Evolutionary conservation across 2,329 filamentous ascomycete species (phyloP).

Genomic region (Fusarium succisae): DNA sequence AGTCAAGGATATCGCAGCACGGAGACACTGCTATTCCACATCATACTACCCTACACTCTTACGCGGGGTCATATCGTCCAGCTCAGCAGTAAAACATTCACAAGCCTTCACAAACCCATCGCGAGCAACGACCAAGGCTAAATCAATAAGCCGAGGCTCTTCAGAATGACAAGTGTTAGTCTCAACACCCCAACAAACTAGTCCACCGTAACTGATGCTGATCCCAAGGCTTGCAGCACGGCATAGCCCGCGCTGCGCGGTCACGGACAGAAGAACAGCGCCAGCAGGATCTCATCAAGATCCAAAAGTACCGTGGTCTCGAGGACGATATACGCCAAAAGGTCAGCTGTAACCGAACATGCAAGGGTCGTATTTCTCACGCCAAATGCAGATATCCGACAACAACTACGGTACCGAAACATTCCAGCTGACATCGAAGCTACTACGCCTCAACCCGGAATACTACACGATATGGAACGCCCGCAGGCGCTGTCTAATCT

Average conservation of each 20-base stretch:
- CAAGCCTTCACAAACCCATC: neutral
- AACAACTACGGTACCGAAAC: constrained; percentile 63
- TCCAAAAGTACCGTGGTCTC: constrained; percentile 77
- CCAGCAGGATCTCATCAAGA: constrained; percentile 77
- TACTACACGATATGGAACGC: constrained; percentile 94
- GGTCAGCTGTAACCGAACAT: constrained; percentile 52
- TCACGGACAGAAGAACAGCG: constrained; percentile 74
- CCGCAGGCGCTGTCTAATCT: constrained; percentile 76
- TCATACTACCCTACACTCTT: constrained; percentile 21
- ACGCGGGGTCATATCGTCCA: constrained; percentile 6
- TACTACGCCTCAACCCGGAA: constrained; percentile 82
- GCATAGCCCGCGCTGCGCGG: constrained; percentile 75
- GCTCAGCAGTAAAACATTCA: neutral
- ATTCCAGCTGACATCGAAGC: constrained; percentile 74
- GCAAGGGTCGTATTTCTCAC: constrained; percentile 21
- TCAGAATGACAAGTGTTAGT: constrained; percentile 41
- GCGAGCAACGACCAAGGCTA: neutral
- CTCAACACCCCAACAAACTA: neutral
- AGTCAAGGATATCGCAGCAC: neutral
- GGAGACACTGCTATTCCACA: neutral
- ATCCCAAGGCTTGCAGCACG: constrained; percentile 70
- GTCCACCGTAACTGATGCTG: constrained; percentile 38
- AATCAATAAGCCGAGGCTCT: neutral
- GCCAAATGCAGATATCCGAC: constrained; percentile 48
- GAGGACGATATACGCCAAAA: constrained; percentile 74